Conservation (phyloP, 108 stramenopile genomes). For the Nitzschia sp. region DNA sequence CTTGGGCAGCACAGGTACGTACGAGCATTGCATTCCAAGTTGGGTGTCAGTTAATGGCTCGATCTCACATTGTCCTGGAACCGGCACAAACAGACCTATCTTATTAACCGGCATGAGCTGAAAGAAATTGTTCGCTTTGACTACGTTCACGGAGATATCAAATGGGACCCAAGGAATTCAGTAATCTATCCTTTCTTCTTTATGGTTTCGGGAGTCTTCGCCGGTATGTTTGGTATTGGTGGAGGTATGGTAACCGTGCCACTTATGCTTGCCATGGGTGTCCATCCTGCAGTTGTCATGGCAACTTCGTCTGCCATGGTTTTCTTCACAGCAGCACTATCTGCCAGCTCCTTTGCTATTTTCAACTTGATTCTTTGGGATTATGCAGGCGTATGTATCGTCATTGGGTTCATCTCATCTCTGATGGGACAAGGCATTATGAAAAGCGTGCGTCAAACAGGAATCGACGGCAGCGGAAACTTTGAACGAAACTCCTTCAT, state of each 20-base stretch:
- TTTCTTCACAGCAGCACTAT: slow-evolving; percentile 87
- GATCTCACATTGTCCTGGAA: too few species aligned
- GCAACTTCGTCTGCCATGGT: slow-evolving; percentile 93
- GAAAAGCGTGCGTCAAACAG: slow-evolving; percentile 38
- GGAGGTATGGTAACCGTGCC: slow-evolving; percentile 94
- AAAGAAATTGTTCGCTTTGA: slow-evolving; percentile 85
- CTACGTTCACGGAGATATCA: slow-evolving; percentile 94
- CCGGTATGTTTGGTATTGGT: slow-evolving; percentile 95
- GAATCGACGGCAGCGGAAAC: slow-evolving; percentile 37
- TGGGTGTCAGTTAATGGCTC: background rate
- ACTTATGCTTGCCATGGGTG: slow-evolving; percentile 94
- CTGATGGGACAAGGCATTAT: slow-evolving; percentile 87
- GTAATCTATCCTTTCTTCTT: slow-evolving; percentile 89
- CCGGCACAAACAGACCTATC: slow-evolving; percentile 50
- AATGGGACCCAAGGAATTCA: slow-evolving; percentile 86
- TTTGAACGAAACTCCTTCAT: slow-evolving; percentile 92
- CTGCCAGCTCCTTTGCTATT: slow-evolving; percentile 91
- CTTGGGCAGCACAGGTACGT: slow-evolving; percentile 60
- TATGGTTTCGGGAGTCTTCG: slow-evolving; percentile 87
- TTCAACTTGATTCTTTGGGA: slow-evolving; percentile 87
- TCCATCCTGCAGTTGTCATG: slow-evolving; percentile 88
- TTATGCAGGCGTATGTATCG: slow-evolving; percentile 80
- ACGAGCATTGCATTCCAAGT: too few species aligned
- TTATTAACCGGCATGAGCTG: slow-evolving; percentile 74
- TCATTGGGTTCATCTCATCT: slow-evolving; percentile 83